Conservation (phyloP, 2,329 filamentous ascomycete genomes). For the Penicillium palitans region DNA sequence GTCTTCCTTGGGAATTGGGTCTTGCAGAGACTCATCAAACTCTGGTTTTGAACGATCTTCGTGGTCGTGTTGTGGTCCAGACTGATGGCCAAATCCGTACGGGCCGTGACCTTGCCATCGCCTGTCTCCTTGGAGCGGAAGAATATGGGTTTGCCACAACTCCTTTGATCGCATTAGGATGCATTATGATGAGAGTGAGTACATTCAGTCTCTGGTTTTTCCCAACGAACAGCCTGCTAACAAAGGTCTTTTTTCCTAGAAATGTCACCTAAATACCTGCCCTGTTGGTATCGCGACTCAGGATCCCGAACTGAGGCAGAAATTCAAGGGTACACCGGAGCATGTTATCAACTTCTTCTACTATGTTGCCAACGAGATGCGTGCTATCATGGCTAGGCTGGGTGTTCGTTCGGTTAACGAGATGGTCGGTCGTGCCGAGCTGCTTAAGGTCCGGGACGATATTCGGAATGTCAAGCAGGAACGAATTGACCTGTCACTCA, state of each 20-base stretch:
- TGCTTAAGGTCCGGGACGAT: slow-evolving; percentile 82
- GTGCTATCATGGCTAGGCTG: slow-evolving; percentile 94
- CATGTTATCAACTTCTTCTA: slow-evolving; percentile 99
- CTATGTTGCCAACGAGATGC: slow-evolving; percentile 92
- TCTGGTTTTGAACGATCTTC: slow-evolving; percentile 89
- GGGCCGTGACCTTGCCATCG: slow-evolving; percentile 89
- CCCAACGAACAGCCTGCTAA: not conserved
- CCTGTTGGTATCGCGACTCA: slow-evolving; percentile 95
- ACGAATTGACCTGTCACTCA: slow-evolving; percentile 89
- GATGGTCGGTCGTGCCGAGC: slow-evolving; percentile 92
- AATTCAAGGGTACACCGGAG: slow-evolving; percentile 89
- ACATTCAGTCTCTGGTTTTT: not conserved
- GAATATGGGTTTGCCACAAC: slow-evolving; percentile 97
- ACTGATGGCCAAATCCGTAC: slow-evolving; percentile 93
- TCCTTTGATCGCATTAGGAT: slow-evolving; percentile 94
- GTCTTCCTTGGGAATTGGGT: slow-evolving; percentile 94
- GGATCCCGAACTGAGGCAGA: slow-evolving; percentile 89
- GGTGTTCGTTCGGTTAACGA: slow-evolving; percentile 95
- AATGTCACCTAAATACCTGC: slow-evolving; percentile 66
- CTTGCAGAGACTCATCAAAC: slow-evolving; percentile 97
- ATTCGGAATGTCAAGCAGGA: slow-evolving; percentile 83
- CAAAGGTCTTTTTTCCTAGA: slow-evolving; percentile 2
- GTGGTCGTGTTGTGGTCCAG: slow-evolving; percentile 93
- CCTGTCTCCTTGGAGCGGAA: slow-evolving; percentile 93
- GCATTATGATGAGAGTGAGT: slow-evolving; percentile 76